Evolutionary conservation across 2,329 filamentous ascomycete species (phyloP), one percentile per base, ranked within the genome.

Genomic region (Penicillium sp.): DNA sequence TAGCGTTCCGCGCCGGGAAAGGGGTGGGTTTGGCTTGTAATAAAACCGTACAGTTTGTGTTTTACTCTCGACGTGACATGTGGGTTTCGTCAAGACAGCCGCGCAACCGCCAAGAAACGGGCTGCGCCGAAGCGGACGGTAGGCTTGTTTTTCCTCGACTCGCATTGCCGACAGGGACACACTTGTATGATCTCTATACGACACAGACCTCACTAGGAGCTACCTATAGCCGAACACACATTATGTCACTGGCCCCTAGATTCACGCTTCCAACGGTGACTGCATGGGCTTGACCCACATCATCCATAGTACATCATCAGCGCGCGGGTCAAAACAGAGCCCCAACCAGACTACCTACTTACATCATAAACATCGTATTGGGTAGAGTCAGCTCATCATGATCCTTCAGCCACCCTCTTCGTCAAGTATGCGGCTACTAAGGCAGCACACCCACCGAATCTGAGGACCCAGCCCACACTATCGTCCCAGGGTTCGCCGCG

Each of bases 391-490:
- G 23, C 25, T 41, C 39, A 39, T 28, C 32, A 39, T 8, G 50
- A 42, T 21, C 83, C 80, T 55, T 90, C 86, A 26, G 76, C 72
- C 23, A 93, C 80, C 42, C 76, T 74, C 35, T 76, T 72, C 8
- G 87, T 83, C 59, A 91, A 77, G 53, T 78, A 87, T 4, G 86
- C 87, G 4, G 91, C 86, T 3, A 84, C 70, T 33, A 96, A 63
- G 1, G 89, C 87, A 47, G 85, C 86, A 29, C 86, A 66, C 2
- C 90, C 91, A 1, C 89, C 90, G 39, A 94, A 83, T 14, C 90
- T 80, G 54, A 97, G 71, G 28, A 95, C 88, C 71, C 91, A 87
- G 11, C 84, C 83, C 34, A 96, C 87, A 63, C 87, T 94, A 50
- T 85, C 81, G 67, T 97, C 91, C 21, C 88, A 90, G 0, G 87